A percentile compares a stretch with the other conserved stretches of the same genome.
Evolutionary conservation across 129 eudicot genomes (phyloP).

Genomic region (Centella asiatica): DNA sequence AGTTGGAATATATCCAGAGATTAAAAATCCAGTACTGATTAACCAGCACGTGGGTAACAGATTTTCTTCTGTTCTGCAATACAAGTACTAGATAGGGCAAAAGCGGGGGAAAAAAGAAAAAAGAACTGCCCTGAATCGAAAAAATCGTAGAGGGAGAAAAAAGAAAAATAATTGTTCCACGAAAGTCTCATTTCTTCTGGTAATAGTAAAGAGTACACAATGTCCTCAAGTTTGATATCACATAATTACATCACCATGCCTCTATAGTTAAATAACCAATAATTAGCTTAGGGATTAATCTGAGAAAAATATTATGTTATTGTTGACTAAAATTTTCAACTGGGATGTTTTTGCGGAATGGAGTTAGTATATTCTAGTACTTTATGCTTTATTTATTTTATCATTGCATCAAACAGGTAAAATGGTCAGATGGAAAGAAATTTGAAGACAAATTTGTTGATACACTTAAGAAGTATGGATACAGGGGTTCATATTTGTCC

Average conservation of each 20-base stretch:
- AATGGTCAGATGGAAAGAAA: slow-evolving; percentile 83
- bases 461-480: slow-evolving; percentile 68
- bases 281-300: too few species aligned
- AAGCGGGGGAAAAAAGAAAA: too few species aligned
- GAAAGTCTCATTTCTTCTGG: too few species aligned
- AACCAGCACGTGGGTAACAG: slow-evolving; percentile 66
- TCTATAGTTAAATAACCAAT: too few species aligned
- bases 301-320: too few species aligned
- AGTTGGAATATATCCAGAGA: slow-evolving; percentile 99
- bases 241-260: too few species aligned
- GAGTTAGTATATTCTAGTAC: not conserved
- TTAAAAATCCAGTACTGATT: slow-evolving; percentile 80
- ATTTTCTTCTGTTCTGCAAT: slow-evolving; percentile 4
- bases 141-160: not conserved
- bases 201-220: too few species aligned
- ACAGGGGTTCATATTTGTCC: slow-evolving; percentile 80
- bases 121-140: not conserved
- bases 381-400: not conserved
- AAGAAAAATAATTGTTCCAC: too few species aligned
- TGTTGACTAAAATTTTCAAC: too few species aligned
- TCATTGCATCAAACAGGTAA: slow-evolving; percentile 49
- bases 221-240: too few species aligned
- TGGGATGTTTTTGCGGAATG: too few species aligned
- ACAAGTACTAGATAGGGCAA: not conserved
- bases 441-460: slow-evolving; percentile 88